Percentiles rank a stretch among this genome's conserved stretches.
Conservation (phyloP, 2,329 filamentous ascomycete species). For the Zymoseptoria brevis region DNA sequence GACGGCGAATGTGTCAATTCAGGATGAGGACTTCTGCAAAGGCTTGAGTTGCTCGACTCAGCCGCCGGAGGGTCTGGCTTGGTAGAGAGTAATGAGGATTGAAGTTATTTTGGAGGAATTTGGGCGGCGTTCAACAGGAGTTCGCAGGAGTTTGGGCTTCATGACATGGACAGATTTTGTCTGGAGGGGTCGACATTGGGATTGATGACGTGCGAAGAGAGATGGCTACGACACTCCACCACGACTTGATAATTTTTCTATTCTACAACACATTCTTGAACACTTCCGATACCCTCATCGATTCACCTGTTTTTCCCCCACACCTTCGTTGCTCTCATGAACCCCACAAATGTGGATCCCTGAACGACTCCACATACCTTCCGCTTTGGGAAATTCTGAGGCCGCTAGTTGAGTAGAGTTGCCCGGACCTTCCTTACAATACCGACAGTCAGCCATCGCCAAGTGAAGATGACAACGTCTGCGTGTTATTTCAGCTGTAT, state of each 20-base stretch:
- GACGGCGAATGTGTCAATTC: conserved; percentile 10
- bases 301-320: neutral
- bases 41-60: conserved; percentile 19
- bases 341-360: neutral
- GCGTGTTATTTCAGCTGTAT: too few species aligned
- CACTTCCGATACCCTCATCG: neutral
- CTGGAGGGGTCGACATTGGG: neutral
- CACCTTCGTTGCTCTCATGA: neutral
- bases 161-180: neutral
- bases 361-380: neutral
- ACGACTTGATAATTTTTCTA: neutral
- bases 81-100: conserved; percentile 11
- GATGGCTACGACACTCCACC: neutral
- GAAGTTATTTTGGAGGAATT: neutral
- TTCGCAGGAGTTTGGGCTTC: neutral
- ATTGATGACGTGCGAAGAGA: neutral
- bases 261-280: neutral
- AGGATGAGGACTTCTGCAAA: conserved; percentile 24
- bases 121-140: neutral
- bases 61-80: conserved; percentile 22
- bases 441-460: neutral
- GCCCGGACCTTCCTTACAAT: too few species aligned
- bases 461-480: too few species aligned
- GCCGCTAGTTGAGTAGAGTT: neutral
- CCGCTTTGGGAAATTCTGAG: neutral